A percentile compares a stretch with the other conserved stretches of the same genome.
phyloP scores from a whole-genome alignment of 495 filamentous ascomycete genomes.

The Cercophora sp. region DNA sequence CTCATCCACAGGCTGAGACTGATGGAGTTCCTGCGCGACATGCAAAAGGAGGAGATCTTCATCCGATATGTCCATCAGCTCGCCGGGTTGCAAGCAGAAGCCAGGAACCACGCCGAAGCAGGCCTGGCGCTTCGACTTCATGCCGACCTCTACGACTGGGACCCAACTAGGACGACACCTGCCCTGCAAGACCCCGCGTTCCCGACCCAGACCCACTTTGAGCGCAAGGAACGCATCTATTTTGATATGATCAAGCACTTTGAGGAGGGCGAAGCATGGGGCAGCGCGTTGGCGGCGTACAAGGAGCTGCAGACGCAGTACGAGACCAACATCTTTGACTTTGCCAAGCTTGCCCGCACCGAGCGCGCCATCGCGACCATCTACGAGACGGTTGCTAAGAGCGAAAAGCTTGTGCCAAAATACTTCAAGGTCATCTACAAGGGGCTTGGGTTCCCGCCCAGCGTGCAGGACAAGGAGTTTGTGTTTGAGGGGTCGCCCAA shows the following conservation, averaged over 20 bases:
- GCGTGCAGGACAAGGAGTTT: conserved; percentile 84
- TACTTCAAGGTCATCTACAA: conserved; percentile 93
- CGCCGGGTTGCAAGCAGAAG: conserved; percentile 68
- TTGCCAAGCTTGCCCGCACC: conserved; percentile 80
- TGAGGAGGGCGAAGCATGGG: conserved; percentile 90
- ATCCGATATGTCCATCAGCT: conserved; percentile 95
- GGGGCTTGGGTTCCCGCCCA: conserved; percentile 82
- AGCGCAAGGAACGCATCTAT: conserved; percentile 87
- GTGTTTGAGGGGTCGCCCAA: conserved; percentile 78
- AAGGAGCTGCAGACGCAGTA: conserved; percentile 88
- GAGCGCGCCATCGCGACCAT: conserved; percentile 91
- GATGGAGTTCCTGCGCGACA: conserved; percentile 96
- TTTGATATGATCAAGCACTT: conserved; percentile 92
- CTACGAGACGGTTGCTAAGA: conserved; percentile 80
- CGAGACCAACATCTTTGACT: conserved; percentile 84
- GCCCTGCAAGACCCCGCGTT: conserved; percentile 69
- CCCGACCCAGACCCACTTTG: conserved; percentile 83
- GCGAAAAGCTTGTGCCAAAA: conserved; percentile 68
- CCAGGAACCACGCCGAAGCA: conserved; percentile 81
- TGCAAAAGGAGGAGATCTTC: conserved; percentile 96
- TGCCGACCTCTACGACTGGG: conserved; percentile 92
- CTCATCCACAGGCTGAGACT: conserved; percentile 82
- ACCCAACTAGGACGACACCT: conserved; percentile 62
- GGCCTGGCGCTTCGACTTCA: conserved; percentile 87
- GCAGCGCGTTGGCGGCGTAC: conserved; percentile 83